Base-by-base conservation (phyloP, 2,329 filamentous ascomycete species). In the Cercospora zeae-maydis region DNA sequence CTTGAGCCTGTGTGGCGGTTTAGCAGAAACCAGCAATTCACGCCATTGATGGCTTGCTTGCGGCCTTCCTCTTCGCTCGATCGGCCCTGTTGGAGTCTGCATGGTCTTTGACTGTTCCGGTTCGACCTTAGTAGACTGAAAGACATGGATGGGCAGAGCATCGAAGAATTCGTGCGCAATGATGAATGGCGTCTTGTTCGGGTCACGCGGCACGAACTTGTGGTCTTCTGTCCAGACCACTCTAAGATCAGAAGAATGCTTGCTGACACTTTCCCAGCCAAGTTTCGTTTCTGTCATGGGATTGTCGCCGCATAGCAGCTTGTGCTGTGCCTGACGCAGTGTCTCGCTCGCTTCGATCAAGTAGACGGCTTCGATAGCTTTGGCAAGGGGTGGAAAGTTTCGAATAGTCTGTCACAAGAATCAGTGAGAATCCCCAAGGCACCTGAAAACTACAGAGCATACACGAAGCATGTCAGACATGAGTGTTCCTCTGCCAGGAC, bases 91-190 rank as follows among this genome's bases (percentile, higher is more conserved):
- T 55, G 82, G 81, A 37, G 79, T 79, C n/a, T 82, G 71, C 68
- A 77, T 75, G 4, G 78, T 73, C 37, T 82, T 74, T 13, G 61
- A 56, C 77, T 58, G 72, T 11, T 67, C 62, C 7, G 61, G 75
- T 61, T 67, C 68, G 16, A 73, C 66, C 66, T 66, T 73, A 56
- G 93, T 83, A 13, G 91, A 89, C 76, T 98, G 89, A 75, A 99
- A 99, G 64, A 91, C 88, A 76, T 99, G 93, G 70, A 99, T 97
- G 34, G 95, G 95, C 0, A 99, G 87, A 2, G 95, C 95, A 71
- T 99, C 95, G 79, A 99, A 99, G 82, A 99, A 98, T 75, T 99
- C 95, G 75, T 99, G 95, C 4, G 95, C 95, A 54, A 98, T 86
- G 64, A 99, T 96, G 76, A 98, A 96, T 0, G 95, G 93, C 21